These are phyloP conservation scores for Sporopachydermia lactativora DNA, from an alignment of 805 yeast genomes.

Conservation along the genomic window DNA sequence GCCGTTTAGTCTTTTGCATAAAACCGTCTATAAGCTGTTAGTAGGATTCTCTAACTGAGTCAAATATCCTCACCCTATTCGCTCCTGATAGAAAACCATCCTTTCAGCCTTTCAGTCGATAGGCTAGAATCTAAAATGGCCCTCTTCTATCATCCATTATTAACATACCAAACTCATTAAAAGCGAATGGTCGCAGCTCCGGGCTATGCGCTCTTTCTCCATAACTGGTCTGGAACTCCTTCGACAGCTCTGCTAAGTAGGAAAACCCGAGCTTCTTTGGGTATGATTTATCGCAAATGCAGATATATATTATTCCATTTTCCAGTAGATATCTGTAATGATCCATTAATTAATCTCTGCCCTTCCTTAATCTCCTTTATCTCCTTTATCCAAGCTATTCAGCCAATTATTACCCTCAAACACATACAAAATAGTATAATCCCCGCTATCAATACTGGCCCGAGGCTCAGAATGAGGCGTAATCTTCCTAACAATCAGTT, in stretches of 20 bases:
- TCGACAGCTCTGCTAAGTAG: slow-evolving; percentile 66
- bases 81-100: no score
- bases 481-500: slow-evolving; percentile 59
- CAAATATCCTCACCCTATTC: no score
- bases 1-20: slow-evolving; percentile 72
- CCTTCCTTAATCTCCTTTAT: no score
- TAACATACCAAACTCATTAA: slow-evolving; percentile 72
- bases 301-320: slow-evolving; percentile 58
- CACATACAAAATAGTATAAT: slow-evolving; percentile 44
- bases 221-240: slow-evolving; percentile 70
- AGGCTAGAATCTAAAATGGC: no score
- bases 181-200: slow-evolving; percentile 78
- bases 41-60: no score
- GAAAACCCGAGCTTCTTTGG: slow-evolving; percentile 86
- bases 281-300: slow-evolving; percentile 63
- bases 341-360: slow-evolving; percentile 3
- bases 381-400: no score
- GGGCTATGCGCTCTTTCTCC: slow-evolving; percentile 44
- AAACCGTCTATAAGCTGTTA: slow-evolving; percentile 16
- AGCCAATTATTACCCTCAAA: no score
- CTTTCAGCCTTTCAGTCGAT: no score
- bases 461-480: slow-evolving; percentile 69
- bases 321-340: slow-evolving; percentile 39
- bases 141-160: no score
- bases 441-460: slow-evolving; percentile 72